phyloP scores from a whole-genome alignment of 805 yeast genomes.

The Maudiozyma pseudohumilis region DNA sequence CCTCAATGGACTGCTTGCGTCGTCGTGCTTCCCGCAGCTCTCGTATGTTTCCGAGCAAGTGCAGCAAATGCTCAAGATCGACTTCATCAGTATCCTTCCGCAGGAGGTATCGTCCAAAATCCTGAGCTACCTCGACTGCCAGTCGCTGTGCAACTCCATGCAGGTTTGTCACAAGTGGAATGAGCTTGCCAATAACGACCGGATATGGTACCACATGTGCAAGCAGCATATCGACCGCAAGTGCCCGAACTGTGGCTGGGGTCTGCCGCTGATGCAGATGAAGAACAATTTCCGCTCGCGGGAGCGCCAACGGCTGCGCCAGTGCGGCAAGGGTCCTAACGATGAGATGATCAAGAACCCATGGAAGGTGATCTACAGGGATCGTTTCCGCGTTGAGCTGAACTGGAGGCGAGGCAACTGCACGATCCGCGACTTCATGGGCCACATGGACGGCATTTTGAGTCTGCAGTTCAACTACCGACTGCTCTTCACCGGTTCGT shows the following conservation, averaged over 20 bases:
- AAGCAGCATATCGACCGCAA: constrained; percentile 96
- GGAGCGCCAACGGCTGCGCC: not conserved
- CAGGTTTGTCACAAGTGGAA: constrained; percentile 87
- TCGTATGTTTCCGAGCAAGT: constrained; percentile 80
- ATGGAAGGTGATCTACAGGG: constrained; percentile 92
- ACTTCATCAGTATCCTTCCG: constrained; percentile 78
- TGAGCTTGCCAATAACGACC: constrained; percentile 83
- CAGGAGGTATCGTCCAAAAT: constrained; percentile 77
- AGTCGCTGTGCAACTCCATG: constrained; percentile 87
- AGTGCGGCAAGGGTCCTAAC: too few species aligned
- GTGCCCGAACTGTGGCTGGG: constrained; percentile 99
- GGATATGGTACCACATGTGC: constrained; percentile 98
- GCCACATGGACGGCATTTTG: constrained; percentile 84
- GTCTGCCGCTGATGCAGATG: constrained; percentile 88
- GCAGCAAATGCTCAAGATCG: constrained; percentile 70
- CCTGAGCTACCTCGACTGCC: constrained; percentile 82
- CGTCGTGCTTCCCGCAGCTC: constrained; percentile 91
- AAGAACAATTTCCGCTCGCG: constrained; percentile 43
- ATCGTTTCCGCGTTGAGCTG: constrained; percentile 80
- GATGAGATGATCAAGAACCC: constrained; percentile 46
- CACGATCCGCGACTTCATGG: constrained; percentile 52
- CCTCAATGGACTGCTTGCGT: constrained; percentile 71
- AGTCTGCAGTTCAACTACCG: constrained; percentile 78
- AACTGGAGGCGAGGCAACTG: constrained; percentile 88
- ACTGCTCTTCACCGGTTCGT: constrained; percentile 80